Conservation (phyloP, 140 eudicot species). For the Flaveria floridana region DNA sequence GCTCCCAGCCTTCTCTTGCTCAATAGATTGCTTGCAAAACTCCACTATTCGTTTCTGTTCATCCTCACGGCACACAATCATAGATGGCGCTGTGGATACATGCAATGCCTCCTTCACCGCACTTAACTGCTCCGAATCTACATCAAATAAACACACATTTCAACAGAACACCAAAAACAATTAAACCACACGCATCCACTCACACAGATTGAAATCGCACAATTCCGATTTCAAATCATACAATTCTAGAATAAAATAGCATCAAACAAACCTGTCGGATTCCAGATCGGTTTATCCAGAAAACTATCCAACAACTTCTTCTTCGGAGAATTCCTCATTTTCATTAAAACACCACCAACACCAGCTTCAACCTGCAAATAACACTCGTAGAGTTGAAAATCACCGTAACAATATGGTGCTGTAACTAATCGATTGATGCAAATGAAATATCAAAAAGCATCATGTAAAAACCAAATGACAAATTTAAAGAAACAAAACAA, state of each 20-base stretch:
- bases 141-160: neutral
- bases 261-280: conserved; percentile 58
- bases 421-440: neutral
- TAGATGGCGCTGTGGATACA: conserved; percentile 66
- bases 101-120: conserved; percentile 88
- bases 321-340: conserved; percentile 40
- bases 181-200: neutral
- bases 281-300: conserved; percentile 62
- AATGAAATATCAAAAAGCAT: neutral
- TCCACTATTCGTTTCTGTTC: conserved; percentile 72
- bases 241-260: neutral
- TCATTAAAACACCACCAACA: conserved; percentile 28
- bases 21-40: conserved; percentile 62
- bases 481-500: too few relatives aligned
- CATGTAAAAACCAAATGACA: too few relatives aligned
- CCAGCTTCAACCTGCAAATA: conserved; percentile 29
- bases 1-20: conserved; percentile 80
- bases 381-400: conserved; percentile 8
- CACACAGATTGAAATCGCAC: too few relatives aligned
- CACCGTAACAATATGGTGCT: neutral
- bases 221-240: neutral
- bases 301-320: conserved; percentile 53
- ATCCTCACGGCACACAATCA: conserved; percentile 74
- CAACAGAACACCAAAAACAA: neutral
- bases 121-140: conserved; percentile 63